Percentiles rank a stretch among this genome's conserved stretches.
Conservation (phyloP, 2,329 filamentous ascomycete species). For the Cercospora zeina region DNA sequence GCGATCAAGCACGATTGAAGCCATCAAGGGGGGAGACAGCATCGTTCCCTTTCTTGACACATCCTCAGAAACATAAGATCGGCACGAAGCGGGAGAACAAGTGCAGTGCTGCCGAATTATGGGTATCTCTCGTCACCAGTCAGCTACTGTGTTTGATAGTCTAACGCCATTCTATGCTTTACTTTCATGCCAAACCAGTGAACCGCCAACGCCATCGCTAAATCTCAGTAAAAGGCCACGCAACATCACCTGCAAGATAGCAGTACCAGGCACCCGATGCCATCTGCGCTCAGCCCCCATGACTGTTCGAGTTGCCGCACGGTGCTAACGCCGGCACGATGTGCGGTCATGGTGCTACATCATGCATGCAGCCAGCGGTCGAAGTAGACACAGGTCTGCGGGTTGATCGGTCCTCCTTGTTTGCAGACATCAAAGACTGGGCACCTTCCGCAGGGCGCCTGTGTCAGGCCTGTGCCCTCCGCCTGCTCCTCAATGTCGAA, state of each 20-base stretch:
- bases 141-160: background rate
- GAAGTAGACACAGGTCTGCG: constrained; percentile 89
- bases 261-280: background rate
- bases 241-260: background rate
- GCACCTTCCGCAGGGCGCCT: constrained; percentile 86
- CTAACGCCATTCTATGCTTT: background rate
- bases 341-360: constrained; percentile 4
- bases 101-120: background rate
- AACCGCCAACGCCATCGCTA: constrained; percentile 30
- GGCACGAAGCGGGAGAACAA: background rate
- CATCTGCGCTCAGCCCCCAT: background rate
- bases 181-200: background rate
- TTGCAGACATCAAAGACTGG: constrained; percentile 92
- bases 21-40: background rate
- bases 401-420: constrained; percentile 85
- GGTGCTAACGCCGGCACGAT: constrained; percentile 6
- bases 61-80: background rate
- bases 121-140: background rate
- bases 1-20: background rate
- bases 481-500: constrained; percentile 45
- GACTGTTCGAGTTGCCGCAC: background rate
- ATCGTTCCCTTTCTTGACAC: background rate
- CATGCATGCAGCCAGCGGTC: constrained; percentile 68
- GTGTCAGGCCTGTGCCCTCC: constrained; percentile 73
- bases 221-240: constrained; percentile 10